These are phyloP conservation scores for Aspergillus avenaceus DNA, from an alignment of 495 filamentous ascomycete genomes.

Conservation along the genomic window DNA sequence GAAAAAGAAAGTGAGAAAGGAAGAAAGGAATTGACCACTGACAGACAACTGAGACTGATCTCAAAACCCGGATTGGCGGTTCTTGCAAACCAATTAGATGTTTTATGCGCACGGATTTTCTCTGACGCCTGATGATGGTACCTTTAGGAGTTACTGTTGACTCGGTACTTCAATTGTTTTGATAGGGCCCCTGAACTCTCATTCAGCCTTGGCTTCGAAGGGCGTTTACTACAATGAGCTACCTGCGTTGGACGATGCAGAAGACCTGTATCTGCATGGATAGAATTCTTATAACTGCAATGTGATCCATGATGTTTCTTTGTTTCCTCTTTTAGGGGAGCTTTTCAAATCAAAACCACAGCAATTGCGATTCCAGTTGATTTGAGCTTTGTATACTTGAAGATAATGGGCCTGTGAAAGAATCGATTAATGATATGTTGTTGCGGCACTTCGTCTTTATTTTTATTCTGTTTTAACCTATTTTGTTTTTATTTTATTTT, in stretches of 20 bases:
- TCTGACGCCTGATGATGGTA: not conserved
- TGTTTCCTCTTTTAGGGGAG: not conserved
- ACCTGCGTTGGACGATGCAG: slow-evolving; percentile 16
- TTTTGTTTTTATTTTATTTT: not conserved
- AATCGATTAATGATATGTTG: not conserved
- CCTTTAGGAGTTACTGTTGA: not conserved
- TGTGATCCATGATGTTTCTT: slow-evolving; percentile 1
- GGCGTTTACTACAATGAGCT: slow-evolving; percentile 18
- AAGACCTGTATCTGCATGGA: slow-evolving; percentile 17
- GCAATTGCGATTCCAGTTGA: too few species aligned
- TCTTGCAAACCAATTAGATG: not conserved
- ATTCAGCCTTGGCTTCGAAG: not conserved
- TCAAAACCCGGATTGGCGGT: not conserved
- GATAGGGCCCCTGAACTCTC: not conserved
- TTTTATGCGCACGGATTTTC: not conserved
- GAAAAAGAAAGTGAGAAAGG: not conserved
- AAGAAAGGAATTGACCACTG: not conserved
- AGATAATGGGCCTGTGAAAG: too few species aligned
- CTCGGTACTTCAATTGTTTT: not conserved
- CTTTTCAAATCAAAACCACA: too few species aligned
- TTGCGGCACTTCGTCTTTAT: not conserved
- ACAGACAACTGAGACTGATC: not conserved
- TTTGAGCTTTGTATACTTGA: too few species aligned
- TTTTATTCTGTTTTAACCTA: not conserved
- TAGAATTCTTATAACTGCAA: slow-evolving; percentile 3